Evolutionary conservation across 176 grass and related monocot species (phyloP), one percentile per base, ranked within the genome.

Genomic region (Olyra latifolia): DNA sequence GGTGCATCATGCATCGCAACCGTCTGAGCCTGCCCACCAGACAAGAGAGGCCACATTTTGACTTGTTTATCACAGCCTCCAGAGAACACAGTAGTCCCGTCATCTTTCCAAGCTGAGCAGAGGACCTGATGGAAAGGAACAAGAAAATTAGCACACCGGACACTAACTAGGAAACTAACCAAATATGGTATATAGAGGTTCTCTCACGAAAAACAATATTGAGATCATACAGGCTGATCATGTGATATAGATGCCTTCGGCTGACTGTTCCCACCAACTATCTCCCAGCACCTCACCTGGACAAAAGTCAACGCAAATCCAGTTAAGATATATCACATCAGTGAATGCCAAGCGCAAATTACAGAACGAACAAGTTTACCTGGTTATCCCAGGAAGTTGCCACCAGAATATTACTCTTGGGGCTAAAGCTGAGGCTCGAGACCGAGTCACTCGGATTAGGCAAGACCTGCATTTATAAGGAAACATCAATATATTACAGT

Each of bases 221-320:
- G 20, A 61, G 69, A 80, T 42, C 79, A 40, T 88, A 92, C 95
- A 5, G 95, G 95, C 82, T 98, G 95, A 59, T 98, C 91, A 85
- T 94, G 92, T 2, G 92, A 88, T 84, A 94, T 98, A 11, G 95
- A 94, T 19, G 89, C 91, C 80, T 98, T 98, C 15, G 95, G 91
- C 83, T 94, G 91, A 84, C 91, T 90, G 77, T 72, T 89, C 42
- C 95, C 92, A 32, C 83, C 80, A 78, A 87, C 76, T 79, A 97
- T 92, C 87, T 98, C 95, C 95, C 95, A 98, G 69, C 95, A 98
- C 46, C 92, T 90, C 27, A 98, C 95, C 95, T 98, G 72, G 39
- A 85, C 25, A 76, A 43, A 80, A 67, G 16, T 9, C 75, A 63
- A 76, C 20, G 6, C n/a, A 15, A 69, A 14, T 27, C 65, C 52